phyloP scores from a whole-genome alignment of 345 rosid genomes.

The Gossypium raimondii region DNA sequence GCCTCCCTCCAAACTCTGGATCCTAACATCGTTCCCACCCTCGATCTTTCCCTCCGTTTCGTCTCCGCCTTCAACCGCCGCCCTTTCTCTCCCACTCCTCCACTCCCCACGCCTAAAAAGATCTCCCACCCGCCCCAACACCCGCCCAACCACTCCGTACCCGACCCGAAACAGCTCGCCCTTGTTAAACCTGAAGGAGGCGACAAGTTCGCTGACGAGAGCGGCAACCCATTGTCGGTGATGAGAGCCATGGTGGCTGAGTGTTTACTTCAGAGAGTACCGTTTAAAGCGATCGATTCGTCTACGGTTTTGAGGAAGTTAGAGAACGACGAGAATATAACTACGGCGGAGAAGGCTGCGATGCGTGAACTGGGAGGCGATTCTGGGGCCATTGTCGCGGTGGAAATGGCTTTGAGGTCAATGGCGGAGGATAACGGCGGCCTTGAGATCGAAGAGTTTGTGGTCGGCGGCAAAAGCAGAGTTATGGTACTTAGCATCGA shows the following conservation, averaged over 20 bases:
- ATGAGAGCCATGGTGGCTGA: slow-evolving; percentile 92
- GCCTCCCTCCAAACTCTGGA: slow-evolving; percentile 62
- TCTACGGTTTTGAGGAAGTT: slow-evolving; percentile 77
- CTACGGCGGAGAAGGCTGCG: slow-evolving; percentile 69
- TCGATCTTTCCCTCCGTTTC: slow-evolving; percentile 69
- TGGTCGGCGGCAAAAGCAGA: slow-evolving; percentile 72
- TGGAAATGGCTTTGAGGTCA: slow-evolving; percentile 74
- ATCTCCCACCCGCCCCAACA: slow-evolving; percentile 24
- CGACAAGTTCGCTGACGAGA: slow-evolving; percentile 29
- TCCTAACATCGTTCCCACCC: slow-evolving; percentile 64
- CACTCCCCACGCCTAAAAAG: slow-evolving; percentile 55
- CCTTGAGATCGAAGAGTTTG: slow-evolving; percentile 79
- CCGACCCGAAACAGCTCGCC: slow-evolving; percentile 17
- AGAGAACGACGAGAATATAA: slow-evolving; percentile 71
- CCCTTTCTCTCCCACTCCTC: slow-evolving; percentile 60
- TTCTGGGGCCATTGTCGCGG: slow-evolving; percentile 67
- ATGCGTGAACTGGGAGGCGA: slow-evolving; percentile 83
- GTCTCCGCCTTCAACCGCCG: slow-evolving; percentile 69
- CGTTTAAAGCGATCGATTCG: slow-evolving; percentile 72
- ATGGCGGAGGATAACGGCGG: slow-evolving; percentile 86
- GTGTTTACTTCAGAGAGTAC: slow-evolving; percentile 74
- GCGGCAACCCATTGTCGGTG: slow-evolving; percentile 55
- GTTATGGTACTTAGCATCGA: slow-evolving; percentile 83
- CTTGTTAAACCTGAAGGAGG: slow-evolving; percentile 15
- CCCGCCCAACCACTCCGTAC: slow-evolving; percentile 13